Evolutionary conservation across 202 grass and related monocot genomes (phyloP), one percentile per base, ranked within the genome.

Genomic region (Hordeum pubiflorum): DNA sequence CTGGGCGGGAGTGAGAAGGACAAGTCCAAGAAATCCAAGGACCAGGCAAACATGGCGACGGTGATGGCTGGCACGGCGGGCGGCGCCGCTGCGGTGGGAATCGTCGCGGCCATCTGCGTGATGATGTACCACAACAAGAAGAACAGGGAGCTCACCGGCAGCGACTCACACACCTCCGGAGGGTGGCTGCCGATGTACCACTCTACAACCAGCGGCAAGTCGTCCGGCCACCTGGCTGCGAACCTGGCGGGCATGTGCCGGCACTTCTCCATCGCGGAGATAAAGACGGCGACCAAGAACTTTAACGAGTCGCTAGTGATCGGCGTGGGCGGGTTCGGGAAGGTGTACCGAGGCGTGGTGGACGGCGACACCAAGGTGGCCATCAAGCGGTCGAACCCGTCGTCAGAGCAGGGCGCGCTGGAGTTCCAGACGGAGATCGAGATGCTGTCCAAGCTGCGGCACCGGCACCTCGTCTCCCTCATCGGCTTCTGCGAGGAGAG

Each of bases 391-490:
- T 91, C 92, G 0, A 97, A 97, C 79, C 94, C 94, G 9, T 89
- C 85, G 44, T 97, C 94, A 14, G 90, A 97, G 84, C 94, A 97
- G 34, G 94, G 94, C 33, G 88, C 78, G 26, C 78, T 88, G 40
- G 94, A 97, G 94, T 97, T 97, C 90, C 89, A 92, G 80, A 97
- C 94, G 21, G 94, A 97, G 89, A 90, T 97, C 33, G 92, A 97
- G 89, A 97, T 97, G 94, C 91, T 97, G 10, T 97, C 94, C 41
- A 97, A 97, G 91, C 87, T 97, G 71, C 89, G 94, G 9, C 94
- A 97, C 91, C 85, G 89, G 6, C 94, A 97, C 80, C 80, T 97
- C 1, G 94, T 97, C 46, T 97, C 94, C 31, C 88, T 97, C 78
- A 97, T 97, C 81, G 94, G 94, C 55, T 97, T 88, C 86, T 94